phyloP scores from a whole-genome alignment of 441 rosid species.

The Eruca vesicaria region DNA sequence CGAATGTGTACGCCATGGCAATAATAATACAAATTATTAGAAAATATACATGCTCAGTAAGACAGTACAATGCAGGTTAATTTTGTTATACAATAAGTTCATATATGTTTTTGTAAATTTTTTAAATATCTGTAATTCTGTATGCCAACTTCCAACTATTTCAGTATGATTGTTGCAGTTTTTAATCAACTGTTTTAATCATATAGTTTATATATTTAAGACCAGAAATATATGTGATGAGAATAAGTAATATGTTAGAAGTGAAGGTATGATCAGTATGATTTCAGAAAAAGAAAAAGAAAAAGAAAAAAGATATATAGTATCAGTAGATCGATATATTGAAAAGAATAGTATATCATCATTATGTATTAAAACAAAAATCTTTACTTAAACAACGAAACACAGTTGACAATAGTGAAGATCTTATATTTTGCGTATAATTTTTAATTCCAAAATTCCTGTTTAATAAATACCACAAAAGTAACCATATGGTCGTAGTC shows the following conservation, averaged over 20 bases:
- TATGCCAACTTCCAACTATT: neutral
- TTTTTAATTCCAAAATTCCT: neutral
- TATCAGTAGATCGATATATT: neutral
- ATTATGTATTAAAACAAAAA: neutral
- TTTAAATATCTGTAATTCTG: neutral
- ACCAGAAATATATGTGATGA: neutral
- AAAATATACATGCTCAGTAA: neutral
- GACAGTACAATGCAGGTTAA: neutral
- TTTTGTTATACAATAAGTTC: neutral
- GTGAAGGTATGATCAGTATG: neutral
- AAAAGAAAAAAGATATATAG: neutral
- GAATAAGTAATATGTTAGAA: neutral
- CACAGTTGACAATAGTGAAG: neutral
- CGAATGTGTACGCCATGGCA: neutral
- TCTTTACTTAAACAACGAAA: neutral
- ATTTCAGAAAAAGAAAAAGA: too few species aligned
- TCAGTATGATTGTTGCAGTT: neutral
- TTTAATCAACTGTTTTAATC: too few species aligned
- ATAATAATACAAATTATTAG: neutral
- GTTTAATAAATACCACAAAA: neutral
- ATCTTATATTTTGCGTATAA: neutral
- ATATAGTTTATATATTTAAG: neutral
- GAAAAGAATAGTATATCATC: neutral
- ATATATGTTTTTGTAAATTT: neutral
- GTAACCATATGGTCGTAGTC: too few species aligned